Evolutionary conservation across 345 rosid species (phyloP).

Genomic region (Stellera chamaejasme): DNA sequence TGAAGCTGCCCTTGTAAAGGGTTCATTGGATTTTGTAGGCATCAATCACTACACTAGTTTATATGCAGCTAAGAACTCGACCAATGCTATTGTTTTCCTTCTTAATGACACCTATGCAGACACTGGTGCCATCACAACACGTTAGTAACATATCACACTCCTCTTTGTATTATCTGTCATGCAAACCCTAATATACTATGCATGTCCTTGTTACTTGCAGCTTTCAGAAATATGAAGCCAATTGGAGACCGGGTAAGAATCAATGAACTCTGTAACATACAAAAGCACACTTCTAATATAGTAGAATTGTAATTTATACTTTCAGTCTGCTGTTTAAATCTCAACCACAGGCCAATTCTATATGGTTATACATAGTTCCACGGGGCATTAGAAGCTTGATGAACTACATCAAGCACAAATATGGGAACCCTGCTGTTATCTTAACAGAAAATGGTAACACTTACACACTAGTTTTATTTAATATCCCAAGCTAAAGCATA

Average conservation of each 20-base stretch:
- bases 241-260: slow-evolving; percentile 65
- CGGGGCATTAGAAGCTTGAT: slow-evolving; percentile 50
- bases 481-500: no score
- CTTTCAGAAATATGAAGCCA: slow-evolving; percentile 38
- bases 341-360: slow-evolving; percentile 40
- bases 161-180: not conserved
- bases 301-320: not conserved
- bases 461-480: not conserved
- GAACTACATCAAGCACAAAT: slow-evolving; percentile 42
- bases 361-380: slow-evolving; percentile 59
- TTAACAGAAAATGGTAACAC: slow-evolving; percentile 49
- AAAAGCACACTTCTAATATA: not conserved
- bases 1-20: slow-evolving; percentile 56
- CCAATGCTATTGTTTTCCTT: slow-evolving; percentile 24
- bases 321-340: not conserved
- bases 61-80: slow-evolving; percentile 41
- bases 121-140: slow-evolving; percentile 68
- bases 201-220: slow-evolving; percentile 27
- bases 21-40: slow-evolving; percentile 87
- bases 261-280: slow-evolving; percentile 2
- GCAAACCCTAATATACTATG: not conserved
- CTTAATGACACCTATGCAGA: slow-evolving; percentile 69
- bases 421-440: slow-evolving; percentile 40
- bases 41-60: slow-evolving; percentile 91
- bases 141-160: slow-evolving; percentile 29